Evolutionary conservation across 345 rosid species (phyloP).

Genomic region (Luvunga scandens): DNA sequence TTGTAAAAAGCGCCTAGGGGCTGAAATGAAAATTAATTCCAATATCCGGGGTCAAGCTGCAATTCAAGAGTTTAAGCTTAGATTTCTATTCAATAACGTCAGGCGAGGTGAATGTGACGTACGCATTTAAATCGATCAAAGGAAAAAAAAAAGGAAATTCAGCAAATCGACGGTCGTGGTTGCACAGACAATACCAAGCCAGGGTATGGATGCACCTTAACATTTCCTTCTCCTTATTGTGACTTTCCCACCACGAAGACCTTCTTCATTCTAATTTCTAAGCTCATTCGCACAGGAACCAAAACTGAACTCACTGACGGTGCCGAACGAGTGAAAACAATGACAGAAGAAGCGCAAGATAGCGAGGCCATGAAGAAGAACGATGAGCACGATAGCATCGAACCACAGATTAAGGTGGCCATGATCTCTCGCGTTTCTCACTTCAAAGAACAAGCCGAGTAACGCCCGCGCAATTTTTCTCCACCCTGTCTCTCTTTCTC

Average conservation of each 20-base stretch:
- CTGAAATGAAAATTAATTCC: background rate
- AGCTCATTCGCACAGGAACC: background rate
- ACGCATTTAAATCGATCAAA: background rate
- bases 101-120: background rate
- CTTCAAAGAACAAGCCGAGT: constrained; percentile 77
- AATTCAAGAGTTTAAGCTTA: background rate
- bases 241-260: background rate
- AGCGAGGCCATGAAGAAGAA: constrained; percentile 6
- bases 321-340: constrained; percentile 1
- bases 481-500: constrained; percentile 15
- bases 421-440: constrained; percentile 65
- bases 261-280: background rate
- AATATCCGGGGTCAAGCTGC: background rate
- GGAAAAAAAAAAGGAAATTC: too few relatives aligned
- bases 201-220: background rate
- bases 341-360: constrained; percentile 38
- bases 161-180: background rate
- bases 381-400: constrained; percentile 24
- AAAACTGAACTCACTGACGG: background rate
- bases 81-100: background rate
- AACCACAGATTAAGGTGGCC: constrained; percentile 62
- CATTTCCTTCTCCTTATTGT: background rate
- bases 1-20: background rate
- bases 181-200: background rate
- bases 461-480: background rate